phyloP scores from a whole-genome alignment of 192 early-diverging fungal species.

The Dispira simplex region DNA sequence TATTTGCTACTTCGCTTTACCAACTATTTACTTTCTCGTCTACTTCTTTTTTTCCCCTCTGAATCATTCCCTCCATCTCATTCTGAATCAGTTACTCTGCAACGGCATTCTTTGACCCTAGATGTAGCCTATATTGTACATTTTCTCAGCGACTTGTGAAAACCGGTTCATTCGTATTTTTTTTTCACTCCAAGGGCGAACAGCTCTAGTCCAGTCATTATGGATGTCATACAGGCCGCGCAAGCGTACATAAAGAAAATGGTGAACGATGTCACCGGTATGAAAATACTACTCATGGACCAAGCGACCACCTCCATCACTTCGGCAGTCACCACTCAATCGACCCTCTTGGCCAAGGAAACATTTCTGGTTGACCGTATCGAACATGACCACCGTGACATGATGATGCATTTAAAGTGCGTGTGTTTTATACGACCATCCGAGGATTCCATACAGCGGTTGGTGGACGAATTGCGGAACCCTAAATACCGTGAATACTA shows the following conservation, averaged over 20 bases:
- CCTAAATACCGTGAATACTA: constrained; percentile 96
- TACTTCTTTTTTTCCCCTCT: too few relatives aligned
- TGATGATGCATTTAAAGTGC: constrained; percentile 92
- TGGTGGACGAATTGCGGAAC: constrained; percentile 80
- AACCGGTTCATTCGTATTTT: too few relatives aligned
- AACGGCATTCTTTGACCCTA: too few relatives aligned
- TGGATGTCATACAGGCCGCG: constrained; percentile 66
- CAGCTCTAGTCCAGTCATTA: constrained; percentile 12
- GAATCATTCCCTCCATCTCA: too few relatives aligned
- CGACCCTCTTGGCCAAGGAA: constrained; percentile 78
- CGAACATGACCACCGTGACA: constrained; percentile 69
- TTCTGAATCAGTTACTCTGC: too few relatives aligned
- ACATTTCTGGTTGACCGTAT: constrained; percentile 90
- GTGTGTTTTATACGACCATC: constrained; percentile 85
- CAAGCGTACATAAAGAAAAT: constrained; percentile 91
- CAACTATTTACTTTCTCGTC: too few relatives aligned
- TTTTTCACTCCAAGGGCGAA: neutral
- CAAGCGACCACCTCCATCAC: constrained; percentile 89
- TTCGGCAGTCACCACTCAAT: constrained; percentile 87
- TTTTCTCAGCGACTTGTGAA: too few relatives aligned
- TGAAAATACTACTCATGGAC: constrained; percentile 96
- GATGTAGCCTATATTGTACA: too few relatives aligned
- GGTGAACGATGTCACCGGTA: constrained; percentile 76
- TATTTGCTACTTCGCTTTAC: too few relatives aligned
- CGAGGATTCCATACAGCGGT: constrained; percentile 60